These are phyloP conservation scores for Geotrichum ghanense DNA, from an alignment of 805 yeast genomes.

Conservation along the genomic window DNA sequence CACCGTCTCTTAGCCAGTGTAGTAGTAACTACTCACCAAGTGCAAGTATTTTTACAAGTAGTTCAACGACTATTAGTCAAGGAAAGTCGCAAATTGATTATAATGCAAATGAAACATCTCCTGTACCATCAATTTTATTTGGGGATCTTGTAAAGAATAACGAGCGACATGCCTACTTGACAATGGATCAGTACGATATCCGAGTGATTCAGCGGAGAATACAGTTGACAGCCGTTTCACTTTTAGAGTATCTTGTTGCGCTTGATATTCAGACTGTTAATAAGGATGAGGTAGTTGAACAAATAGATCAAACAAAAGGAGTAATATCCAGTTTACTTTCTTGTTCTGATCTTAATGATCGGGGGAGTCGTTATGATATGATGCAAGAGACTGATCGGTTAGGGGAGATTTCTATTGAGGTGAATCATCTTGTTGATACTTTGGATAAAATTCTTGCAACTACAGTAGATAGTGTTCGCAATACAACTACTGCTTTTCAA, in stretches of 20 bases:
- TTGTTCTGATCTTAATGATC: not conserved
- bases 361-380: not conserved
- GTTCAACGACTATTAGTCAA: not conserved
- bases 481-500: slow-evolving; percentile 6
- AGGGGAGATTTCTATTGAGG: not conserved
- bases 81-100: not conserved
- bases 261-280: not conserved
- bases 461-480: slow-evolving; percentile 7
- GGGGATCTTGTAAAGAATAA: not conserved
- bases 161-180: not conserved
- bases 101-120: not conserved
- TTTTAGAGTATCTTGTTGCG: slow-evolving; percentile 6
- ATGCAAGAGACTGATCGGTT: not conserved
- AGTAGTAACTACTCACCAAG: not conserved
- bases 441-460: slow-evolving; percentile 9
- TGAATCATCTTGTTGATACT: slow-evolving; percentile 5
- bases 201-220: slow-evolving; percentile 8
- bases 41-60: not conserved
- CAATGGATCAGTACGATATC: slow-evolving; percentile 3
- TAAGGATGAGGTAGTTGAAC: not conserved
- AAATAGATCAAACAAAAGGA: not conserved
- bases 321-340: not conserved
- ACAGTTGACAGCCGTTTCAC: slow-evolving; percentile 9
- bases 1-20: not conserved
- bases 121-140: not conserved